Base-by-base conservation (phyloP, 768 basidiomycete species). In the Boletus pseudopeckii region DNA sequence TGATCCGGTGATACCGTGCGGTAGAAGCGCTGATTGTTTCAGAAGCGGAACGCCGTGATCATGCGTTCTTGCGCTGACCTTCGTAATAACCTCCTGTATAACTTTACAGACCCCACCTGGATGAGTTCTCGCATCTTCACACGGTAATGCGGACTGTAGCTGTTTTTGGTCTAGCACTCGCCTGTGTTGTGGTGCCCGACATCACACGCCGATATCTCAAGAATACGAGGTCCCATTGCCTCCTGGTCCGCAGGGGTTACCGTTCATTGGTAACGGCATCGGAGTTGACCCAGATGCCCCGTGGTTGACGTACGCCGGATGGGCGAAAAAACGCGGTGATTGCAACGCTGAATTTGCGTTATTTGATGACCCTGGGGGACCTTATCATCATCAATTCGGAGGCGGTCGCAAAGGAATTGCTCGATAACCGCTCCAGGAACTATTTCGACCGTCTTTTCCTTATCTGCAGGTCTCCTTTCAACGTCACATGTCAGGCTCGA, bases 391-490 rank as follows among this genome's bases (percentile, higher is more conserved):
- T 84, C 20, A 82, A 79, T 65, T 74, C 74, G 17, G 68, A 69
- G 36, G 70, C 70, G 48, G 68, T 72, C 10, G 77, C 72, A 2
- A 60, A 68, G 28, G 79, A 80, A 43, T 69, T 84, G 13, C 70
- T 84, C 34, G 79, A 80, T 44, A 64, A 68, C 32, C 75, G 79
- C 11, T 76, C 78, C 9, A 63, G 61, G 13, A 74, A 79, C 42
- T 81, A 82, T 57, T 80, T 80, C 5, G 79, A 79, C 55, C 75
- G 82, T 8, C 82, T 81, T 22, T 55, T 49, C 33, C 42, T 71
- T 34, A 45, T 57, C 7, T 59, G 62, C 54, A 40, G 48, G 57
- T 37, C 5, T 20, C 11, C 9, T 32, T 26, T 32, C 24, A 7
- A 32, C 14, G n/a, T 39, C n/a, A n/a, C 36, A n/a, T 37, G 17